A percentile compares a stretch with the other conserved stretches of the same genome.
Conservation (phyloP, 139 green algal genomes). For the Haematococcus lacustris region DNA sequence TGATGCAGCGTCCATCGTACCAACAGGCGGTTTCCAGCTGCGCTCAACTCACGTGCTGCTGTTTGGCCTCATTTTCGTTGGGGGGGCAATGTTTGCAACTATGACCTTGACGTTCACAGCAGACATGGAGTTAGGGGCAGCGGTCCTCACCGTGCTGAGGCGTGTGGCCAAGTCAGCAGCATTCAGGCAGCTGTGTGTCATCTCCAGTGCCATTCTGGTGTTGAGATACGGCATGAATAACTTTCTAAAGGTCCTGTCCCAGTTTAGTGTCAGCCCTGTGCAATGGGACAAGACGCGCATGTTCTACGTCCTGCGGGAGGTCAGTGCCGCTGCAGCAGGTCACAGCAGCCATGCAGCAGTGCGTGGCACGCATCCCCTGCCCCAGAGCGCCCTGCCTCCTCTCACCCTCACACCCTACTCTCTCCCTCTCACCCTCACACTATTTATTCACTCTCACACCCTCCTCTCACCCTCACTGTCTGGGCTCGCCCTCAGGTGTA, state of each 20-base stretch:
- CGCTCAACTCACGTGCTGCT: conserved; percentile 31
- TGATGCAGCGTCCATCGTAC: not conserved
- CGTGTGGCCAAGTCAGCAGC: conserved; percentile 62
- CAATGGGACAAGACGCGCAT: conserved; percentile 52
- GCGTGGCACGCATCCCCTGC: too few relatives aligned
- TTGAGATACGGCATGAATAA: conserved; percentile 49
- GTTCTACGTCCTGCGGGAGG: conserved; percentile 65
- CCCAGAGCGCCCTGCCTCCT: too few relatives aligned
- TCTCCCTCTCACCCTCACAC: not conserved
- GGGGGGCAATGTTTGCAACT: conserved; percentile 36
- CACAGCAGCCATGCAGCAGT: not conserved
- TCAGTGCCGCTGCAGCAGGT: conserved; percentile 8
- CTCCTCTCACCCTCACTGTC: not conserved
- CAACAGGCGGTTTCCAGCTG: conserved; percentile 15
- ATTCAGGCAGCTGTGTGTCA: conserved; percentile 46
- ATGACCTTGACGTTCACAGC: conserved; percentile 48
- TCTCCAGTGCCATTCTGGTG: conserved; percentile 34
- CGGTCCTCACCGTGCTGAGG: conserved; percentile 32
- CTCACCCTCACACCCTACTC: not conserved
- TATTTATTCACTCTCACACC: not conserved
- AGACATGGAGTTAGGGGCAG: conserved; percentile 37
- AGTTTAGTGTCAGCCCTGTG: conserved; percentile 34
- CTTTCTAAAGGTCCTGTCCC: conserved; percentile 32
- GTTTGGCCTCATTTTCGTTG: conserved; percentile 40
- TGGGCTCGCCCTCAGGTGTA: too few relatives aligned